A percentile compares a stretch with the other conserved stretches of the same genome.
These are phyloP conservation scores for Raphanus sativus DNA, from an alignment of 345 rosid species.

Conservation along the genomic window DNA sequence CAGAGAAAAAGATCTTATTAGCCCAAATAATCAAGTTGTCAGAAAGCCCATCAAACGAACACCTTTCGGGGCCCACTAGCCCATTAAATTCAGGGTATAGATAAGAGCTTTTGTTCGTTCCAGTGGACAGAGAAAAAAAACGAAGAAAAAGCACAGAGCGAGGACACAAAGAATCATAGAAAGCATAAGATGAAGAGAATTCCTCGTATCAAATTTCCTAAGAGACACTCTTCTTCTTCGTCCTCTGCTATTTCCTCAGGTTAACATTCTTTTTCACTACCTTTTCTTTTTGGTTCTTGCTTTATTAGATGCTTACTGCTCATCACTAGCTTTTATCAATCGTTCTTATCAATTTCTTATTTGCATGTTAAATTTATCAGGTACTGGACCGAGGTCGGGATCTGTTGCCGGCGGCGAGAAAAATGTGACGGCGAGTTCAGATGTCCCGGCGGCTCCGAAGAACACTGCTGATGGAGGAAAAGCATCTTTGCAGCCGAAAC, in stretches of 20 bases:
- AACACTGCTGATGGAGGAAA: slow-evolving; percentile 62
- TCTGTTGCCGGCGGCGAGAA: slow-evolving; percentile 24
- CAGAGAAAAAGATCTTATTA: not conserved
- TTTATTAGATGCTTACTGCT: not conserved
- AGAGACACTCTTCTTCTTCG: slow-evolving; percentile 41
- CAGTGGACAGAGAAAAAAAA: not conserved
- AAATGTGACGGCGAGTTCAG: slow-evolving; percentile 45
- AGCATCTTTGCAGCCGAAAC: slow-evolving; percentile 81
- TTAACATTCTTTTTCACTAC: not conserved
- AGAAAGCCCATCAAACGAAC: not conserved
- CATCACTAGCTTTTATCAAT: not conserved
- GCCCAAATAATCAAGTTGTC: not conserved
- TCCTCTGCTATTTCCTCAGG: slow-evolving; percentile 38
- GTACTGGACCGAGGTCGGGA: slow-evolving; percentile 27
- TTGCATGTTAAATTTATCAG: not conserved
- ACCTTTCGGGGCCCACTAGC: not conserved
- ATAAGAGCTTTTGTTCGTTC: slow-evolving; percentile 12
- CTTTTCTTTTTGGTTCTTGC: not conserved
- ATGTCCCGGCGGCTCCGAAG: slow-evolving; percentile 58
- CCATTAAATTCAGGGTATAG: slow-evolving; percentile 27
- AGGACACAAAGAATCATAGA: slow-evolving; percentile 8
- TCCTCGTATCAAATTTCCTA: slow-evolving; percentile 69
- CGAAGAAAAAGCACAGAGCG: not conserved
- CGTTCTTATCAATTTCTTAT: not conserved
- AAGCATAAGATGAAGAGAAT: slow-evolving; percentile 52